Evolutionary conservation across 2,329 filamentous ascomycete genomes (phyloP), one percentile per base, ranked within the genome.

Genomic region (Xylaria polymorpha): DNA sequence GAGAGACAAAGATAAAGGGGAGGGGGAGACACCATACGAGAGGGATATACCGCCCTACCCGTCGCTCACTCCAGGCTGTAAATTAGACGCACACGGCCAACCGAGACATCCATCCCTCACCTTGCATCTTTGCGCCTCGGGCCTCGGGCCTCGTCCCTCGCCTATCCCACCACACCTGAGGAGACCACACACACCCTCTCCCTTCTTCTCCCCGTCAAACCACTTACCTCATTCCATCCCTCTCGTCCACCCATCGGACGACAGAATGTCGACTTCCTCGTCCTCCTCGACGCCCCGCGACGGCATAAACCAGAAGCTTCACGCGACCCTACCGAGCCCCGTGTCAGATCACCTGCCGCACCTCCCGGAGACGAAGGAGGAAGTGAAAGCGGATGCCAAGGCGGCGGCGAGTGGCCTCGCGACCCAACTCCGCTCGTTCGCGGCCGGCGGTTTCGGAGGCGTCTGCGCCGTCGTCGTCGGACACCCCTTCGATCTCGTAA

Each of bases 401-500:
- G 81, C 79, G 4, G 82, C 79, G 5, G 79, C 80, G 18, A 80
- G 76, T 41, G 74, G 79, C 18, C 77, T 81, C 61, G 75, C 82
- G 15, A 79, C 86, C 22, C 87, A 89, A 80, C 81, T 97, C 72
- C 91, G 95, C 69, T 96, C 95, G 50, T 88, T 99, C 61, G 91
- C 87, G 9, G 95, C 95, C 8, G 96, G 96, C 76, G 96, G 94
- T 71, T 97, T 97, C 69, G 96, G 96, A 75, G 96, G 96, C 76
- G 82, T 99, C 57, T 98, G 93, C 84, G 95, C 96, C 66, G 96
- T 99, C 64, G 80, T 99, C 50, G 94, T 98, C 68, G 92, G 96
- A 66, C 96, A 99, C 81, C 96, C 96, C 10, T 99, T 99, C 80
- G 96, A 99, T 80, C 86, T 99, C 75, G 95, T 98, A 81, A 99